Base-by-base conservation (phyloP, 768 basidiomycete genomes). In the Lentinula sp. region DNA sequence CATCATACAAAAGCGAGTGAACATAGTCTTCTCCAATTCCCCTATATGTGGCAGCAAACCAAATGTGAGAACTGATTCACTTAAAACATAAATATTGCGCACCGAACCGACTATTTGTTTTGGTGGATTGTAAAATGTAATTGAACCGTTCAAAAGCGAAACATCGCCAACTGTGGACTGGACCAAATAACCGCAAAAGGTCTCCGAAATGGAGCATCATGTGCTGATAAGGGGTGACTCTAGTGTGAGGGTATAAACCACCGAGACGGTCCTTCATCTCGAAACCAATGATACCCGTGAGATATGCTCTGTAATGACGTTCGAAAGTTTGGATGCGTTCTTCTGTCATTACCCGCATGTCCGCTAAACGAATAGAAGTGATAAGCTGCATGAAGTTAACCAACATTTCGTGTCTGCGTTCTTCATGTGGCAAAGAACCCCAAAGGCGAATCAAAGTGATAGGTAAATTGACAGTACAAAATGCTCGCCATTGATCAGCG, bases 211-310 rank as follows among this genome's bases (percentile, higher is more conserved):
- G 79, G n/a, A 81, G 63, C 0, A 74, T 60, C 3, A 77, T 50
- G 60, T 80, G 80, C 6, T 80, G 77, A 48, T 77, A 76, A 0
- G 75, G 71, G 1, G 61, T 62, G n/a, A 79, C 59, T 0, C 51
- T 48, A 6, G 63, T 59, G 9, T 66, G 65, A 0, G 70, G 71
- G 59, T 68, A 81, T 0, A 80, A 67, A 0, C 63, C 49, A 1
- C 62, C 54, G 3, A 23, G 23, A 23, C 23, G 23, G 23, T 23
- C 23, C 8, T 13, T 13, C 37, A 13, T 9, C 13, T 9, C 13
- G 13, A 13, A 9, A 10, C 37, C 6, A 7, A 39, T 13, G 2
- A 80, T 28, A 0, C 64, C 65, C 0, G 33, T 33, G 1, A 80
- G 69, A 62, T 81, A 80, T 4, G 18, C 39, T 0, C 54, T 32